Base-by-base conservation (phyloP, 192 early-diverging fungal species). In the Coemansia sp. region DNA sequence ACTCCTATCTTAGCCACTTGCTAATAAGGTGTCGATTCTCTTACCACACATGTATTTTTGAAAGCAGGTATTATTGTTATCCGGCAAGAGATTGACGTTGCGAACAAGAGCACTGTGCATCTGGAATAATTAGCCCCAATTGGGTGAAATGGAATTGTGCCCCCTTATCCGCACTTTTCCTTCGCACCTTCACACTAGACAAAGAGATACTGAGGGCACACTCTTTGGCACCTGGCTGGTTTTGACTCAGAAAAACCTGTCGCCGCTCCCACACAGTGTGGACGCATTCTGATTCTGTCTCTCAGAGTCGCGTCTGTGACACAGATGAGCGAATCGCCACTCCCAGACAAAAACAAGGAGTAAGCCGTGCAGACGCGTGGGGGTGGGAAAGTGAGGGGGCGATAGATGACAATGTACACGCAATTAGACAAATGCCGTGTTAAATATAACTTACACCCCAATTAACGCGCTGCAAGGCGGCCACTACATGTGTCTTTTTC, bases 381-480 rank as follows among this genome's bases (percentile, higher is more conserved):
- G 34, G 57, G 29, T 17, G 31, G 31, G 32, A 37, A 38, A 38
- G 34, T 15, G 59, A 4, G 32, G 59, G 32, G 27, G 19, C 17
- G 19, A 53, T n/a, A 29, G 29, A 10, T 19, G 36, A 61, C 36
- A 61, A 61, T 61, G 59, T n/a, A 23, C 36, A 15, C 19, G 59
- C 59, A 61, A 61, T 61, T 61, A 23, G n/a, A 4, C 25, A 31
- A 31, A 55, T 11, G 9, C 19, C 21, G 25, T 23, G 36, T n/a
- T 61, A 61, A 19, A 61, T 38, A 38, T 39, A 39, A 39, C 59
- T 61, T 23, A 36, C 12, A 41, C 6, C 9, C 29, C 67, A 68
- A 68, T 62, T 62, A 68, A 68, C 39, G 67, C 67, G 15, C 58
- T 68, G 67, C 67, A 68, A 46, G 59, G 32, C 32, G 41, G 21